These are phyloP conservation scores for Acanthamoeba quina DNA, from an alignment of 208 protist genomes.

Conservation along the genomic window DNA sequence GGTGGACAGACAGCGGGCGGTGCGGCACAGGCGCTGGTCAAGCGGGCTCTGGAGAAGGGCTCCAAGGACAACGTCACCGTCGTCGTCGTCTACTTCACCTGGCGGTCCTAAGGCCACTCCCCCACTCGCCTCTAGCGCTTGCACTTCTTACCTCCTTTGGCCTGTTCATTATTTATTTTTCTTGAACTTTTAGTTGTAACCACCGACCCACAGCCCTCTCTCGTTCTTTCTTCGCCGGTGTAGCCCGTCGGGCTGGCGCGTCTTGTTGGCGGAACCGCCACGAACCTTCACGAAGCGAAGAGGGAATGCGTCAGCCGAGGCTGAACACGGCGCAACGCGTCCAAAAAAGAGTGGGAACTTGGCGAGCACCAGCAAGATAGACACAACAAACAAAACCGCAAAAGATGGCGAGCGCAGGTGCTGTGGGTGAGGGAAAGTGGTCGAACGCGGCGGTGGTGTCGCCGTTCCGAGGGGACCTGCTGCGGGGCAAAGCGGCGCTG, in stretches of 20 bases:
- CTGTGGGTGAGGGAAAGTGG: not conserved
- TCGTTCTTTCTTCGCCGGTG: no score
- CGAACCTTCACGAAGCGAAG: no score
- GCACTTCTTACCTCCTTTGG: no score
- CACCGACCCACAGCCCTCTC: no score
- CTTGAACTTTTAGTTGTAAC: no score
- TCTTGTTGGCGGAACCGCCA: no score
- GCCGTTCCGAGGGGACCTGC: conserved; percentile 66
- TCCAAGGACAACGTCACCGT: conserved; percentile 62
- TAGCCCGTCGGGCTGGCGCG: no score
- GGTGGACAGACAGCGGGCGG: not conserved
- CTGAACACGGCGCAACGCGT: no score
- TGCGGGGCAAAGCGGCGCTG: conserved; percentile 79
- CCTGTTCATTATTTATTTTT: no score
- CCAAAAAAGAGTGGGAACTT: not conserved
- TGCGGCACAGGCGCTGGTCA: not conserved
- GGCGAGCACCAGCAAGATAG: not conserved
- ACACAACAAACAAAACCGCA: not conserved
- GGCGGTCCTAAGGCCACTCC: not conserved
- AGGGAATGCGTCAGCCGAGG: no score
- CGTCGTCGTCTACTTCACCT: conserved; percentile 26
- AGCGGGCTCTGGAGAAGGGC: conserved; percentile 22
- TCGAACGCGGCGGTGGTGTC: not conserved
- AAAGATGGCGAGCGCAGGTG: not conserved
- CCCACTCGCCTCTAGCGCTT: no score